phyloP scores from a whole-genome alignment of 108 stramenopile genomes.

The Hondaea fermentalgiana region DNA sequence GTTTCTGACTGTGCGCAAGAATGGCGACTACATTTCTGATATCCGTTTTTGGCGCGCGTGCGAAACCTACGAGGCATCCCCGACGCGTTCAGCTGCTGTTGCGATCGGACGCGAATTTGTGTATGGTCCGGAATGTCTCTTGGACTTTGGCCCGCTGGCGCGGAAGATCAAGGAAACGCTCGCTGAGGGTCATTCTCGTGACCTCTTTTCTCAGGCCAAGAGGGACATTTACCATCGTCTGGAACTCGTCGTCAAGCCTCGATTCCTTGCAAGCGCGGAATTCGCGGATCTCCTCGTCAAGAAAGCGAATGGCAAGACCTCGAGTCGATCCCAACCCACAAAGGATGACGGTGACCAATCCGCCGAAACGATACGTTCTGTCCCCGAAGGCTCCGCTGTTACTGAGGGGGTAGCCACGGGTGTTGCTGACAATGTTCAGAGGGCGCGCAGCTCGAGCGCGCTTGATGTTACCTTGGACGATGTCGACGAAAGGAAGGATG shows the following conservation, averaged over 20 bases:
- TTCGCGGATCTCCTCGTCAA: not conserved
- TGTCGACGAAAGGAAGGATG: too few relatives aligned
- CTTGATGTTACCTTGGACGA: too few relatives aligned
- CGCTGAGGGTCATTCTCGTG: not conserved
- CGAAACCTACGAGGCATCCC: not conserved
- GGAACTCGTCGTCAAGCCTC: not conserved
- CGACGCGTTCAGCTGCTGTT: not conserved
- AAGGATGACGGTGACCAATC: too few relatives aligned
- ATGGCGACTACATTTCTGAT: not conserved
- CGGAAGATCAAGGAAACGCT: not conserved
- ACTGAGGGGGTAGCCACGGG: too few relatives aligned
- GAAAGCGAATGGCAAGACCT: not conserved
- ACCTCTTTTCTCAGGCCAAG: not conserved
- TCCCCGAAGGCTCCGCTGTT: too few relatives aligned
- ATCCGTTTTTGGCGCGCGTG: not conserved
- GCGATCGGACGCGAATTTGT: not conserved
- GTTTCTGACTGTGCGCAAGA: not conserved
- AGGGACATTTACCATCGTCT: not conserved
- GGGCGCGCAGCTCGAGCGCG: too few relatives aligned
- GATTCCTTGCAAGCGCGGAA: not conserved
- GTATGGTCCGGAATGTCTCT: not conserved
- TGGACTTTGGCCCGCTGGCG: not conserved
- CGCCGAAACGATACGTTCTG: too few relatives aligned
- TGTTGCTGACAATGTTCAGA: too few relatives aligned
- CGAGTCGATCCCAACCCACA: too few relatives aligned